Evolutionary conservation across 495 filamentous ascomycete genomes (phyloP), one percentile per base, ranked within the genome.

Genomic region (Pyrenula aspistea): DNA sequence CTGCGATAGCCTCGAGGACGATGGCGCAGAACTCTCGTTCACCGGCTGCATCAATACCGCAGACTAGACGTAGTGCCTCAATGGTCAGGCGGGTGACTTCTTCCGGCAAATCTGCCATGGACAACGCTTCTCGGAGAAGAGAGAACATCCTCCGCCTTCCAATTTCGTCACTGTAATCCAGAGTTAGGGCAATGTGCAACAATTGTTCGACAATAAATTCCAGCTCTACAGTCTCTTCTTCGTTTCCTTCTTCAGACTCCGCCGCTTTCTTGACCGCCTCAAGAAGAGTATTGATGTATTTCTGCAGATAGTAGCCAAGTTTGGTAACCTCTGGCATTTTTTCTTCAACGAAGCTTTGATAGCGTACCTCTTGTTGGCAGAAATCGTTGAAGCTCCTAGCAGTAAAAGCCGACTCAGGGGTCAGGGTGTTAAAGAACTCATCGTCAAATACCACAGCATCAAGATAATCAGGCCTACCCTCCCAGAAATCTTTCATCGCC

Each of bases 181-280:
- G 73, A 11, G 88, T 92, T 58, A 87, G 78, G 3, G 91, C 88
- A 60, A 99, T 95, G 62, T 96, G 86, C 25, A 99, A 78, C 31
- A 99, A 76, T 65, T 99, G 93, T 65, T 96, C 89, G 10, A 96
- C 88, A 53, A 95, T 83, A 60, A 99, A 99, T 66, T 96, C 92
- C 53, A 88, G 82, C 63, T 96, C 88, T 2, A 84, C 83, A 0
- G 81, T 83, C 57, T 91, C 87, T 62, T 93, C 87, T 56, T 93
- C 87, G 25, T 86, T 87, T 0, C 81, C 85, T 8, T 81, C 80
- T 48, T 79, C 76, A 19, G 69, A 66, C 24, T 80, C 81, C 20
- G 71, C 68, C 24, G 73, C 68, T n/a, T 72, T 67, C 57, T 79
- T 73, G 57, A 91, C 77, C 47, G 77, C 77, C 53, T 90, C 79